These are phyloP conservation scores for Porphyra umbilicalis DNA, from an alignment of 31 red algal genomes.

Conservation along the genomic window DNA sequence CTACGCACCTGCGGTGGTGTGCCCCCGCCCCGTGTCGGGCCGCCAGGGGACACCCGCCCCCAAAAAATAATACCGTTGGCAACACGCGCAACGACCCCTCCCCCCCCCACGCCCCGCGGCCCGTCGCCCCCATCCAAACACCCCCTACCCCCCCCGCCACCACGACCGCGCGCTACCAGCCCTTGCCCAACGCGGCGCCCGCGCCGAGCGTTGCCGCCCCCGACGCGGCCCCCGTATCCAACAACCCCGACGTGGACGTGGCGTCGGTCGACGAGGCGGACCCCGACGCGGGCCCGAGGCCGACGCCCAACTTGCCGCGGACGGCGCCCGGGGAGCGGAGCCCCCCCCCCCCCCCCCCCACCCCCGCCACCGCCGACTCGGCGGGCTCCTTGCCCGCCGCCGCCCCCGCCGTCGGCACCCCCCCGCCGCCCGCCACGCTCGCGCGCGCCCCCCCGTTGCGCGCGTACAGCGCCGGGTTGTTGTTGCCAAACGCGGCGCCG, in stretches of 20 bases:
- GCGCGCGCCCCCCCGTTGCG: conserved; percentile 25
- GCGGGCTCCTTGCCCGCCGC: background rate
- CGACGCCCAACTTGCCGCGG: background rate
- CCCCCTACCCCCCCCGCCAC: background rate
- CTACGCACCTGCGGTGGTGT: no score
- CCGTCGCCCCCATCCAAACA: no score
- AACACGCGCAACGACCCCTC: no score
- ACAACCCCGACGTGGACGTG: background rate
- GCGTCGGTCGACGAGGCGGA: background rate
- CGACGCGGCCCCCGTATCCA: background rate
- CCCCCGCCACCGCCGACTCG: no score
- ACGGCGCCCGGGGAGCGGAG: background rate
- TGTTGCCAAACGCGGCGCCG: conserved; percentile 66
- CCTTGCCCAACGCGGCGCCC: background rate
- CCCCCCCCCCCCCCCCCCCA: background rate
- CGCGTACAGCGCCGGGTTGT: conserved; percentile 58
- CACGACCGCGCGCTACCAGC: background rate
- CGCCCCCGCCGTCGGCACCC: background rate
- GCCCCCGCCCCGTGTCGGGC: no score
- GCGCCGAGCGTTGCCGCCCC: background rate
- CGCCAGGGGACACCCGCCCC: no score
- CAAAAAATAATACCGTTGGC: no score
- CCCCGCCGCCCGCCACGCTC: background rate
- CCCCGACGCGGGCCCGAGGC: background rate
- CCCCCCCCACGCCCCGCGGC: no score